These are phyloP conservation scores for Punica granatum DNA, from an alignment of 345 rosid species.

Conservation along the genomic window DNA sequence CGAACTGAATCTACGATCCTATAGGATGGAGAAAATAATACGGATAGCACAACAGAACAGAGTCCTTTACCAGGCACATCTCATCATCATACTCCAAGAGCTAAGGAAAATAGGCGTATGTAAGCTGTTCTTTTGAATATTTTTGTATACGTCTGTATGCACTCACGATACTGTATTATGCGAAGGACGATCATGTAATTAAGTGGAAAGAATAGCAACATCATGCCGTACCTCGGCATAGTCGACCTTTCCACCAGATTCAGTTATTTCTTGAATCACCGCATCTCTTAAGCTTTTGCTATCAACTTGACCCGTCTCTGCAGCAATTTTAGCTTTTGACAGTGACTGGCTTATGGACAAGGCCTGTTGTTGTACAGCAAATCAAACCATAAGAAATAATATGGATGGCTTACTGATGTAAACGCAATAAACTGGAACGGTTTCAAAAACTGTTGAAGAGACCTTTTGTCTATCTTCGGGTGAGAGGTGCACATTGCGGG, in stretches of 20 bases:
- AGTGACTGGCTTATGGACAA: slow-evolving; percentile 70
- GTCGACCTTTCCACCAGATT: slow-evolving; percentile 70
- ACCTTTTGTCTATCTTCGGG: slow-evolving; percentile 60
- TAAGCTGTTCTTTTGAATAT: too few species aligned
- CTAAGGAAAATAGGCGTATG: neutral
- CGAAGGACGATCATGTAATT: too few species aligned
- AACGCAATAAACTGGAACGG: neutral
- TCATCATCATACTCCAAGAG: neutral
- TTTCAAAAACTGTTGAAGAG: neutral
- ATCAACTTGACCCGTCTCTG: slow-evolving; percentile 31
- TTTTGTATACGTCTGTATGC: too few species aligned
- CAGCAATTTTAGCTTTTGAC: slow-evolving; percentile 42
- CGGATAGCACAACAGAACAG: neutral
- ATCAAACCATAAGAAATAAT: neutral
- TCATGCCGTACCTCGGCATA: slow-evolving; percentile 62
- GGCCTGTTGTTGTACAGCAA: slow-evolving; percentile 37
- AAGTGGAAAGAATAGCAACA: neutral
- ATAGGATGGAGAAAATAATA: too few species aligned
- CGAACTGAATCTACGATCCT: too few species aligned
- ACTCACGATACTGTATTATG: too few species aligned
- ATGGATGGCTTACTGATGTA: too few species aligned
- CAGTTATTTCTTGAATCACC: slow-evolving; percentile 37
- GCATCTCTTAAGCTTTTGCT: slow-evolving; percentile 38
- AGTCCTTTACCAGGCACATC: neutral
- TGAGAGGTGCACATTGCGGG: slow-evolving; percentile 74